phyloP scores from a whole-genome alignment of 306 rosid genomes.

The Vicia faba region DNA sequence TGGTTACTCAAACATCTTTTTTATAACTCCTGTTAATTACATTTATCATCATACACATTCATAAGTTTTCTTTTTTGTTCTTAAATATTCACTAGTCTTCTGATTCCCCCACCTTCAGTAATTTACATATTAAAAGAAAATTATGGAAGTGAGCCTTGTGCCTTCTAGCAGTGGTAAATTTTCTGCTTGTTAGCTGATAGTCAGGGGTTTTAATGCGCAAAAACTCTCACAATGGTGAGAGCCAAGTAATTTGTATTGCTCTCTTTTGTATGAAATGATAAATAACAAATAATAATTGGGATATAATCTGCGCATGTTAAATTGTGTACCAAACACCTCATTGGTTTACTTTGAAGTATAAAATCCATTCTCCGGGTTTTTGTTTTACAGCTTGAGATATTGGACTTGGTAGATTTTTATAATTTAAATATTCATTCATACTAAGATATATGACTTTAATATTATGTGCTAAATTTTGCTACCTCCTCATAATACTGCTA shows the following conservation, averaged over 20 bases:
- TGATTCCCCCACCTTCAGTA: no score
- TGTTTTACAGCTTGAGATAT: constrained; percentile 19
- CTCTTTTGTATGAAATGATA: constrained; percentile 2
- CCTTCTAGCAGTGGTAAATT: not conserved
- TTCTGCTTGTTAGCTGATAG: not conserved
- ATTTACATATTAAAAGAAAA: no score
- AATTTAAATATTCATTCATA: constrained; percentile 10
- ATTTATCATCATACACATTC: no score
- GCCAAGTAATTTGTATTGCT: not conserved
- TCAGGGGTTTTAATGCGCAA: not conserved
- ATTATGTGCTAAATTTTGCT: constrained; percentile 5
- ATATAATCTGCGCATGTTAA: constrained; percentile 1
- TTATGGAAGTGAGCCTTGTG: not conserved
- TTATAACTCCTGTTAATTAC: no score
- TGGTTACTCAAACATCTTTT: no score
- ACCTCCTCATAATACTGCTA: constrained; percentile 6
- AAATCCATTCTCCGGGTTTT: constrained; percentile 11
- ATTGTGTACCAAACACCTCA: not conserved
- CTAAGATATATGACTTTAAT: constrained; percentile 11
- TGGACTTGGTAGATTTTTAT: constrained; percentile 4
- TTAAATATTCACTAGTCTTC: no score
- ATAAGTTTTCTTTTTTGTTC: no score
- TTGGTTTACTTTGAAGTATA: constrained; percentile 13
- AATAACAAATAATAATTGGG: not conserved
- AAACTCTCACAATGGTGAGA: not conserved